phyloP scores from a whole-genome alignment of 116 monocot species.

The Phalaenopsis hybrid region DNA sequence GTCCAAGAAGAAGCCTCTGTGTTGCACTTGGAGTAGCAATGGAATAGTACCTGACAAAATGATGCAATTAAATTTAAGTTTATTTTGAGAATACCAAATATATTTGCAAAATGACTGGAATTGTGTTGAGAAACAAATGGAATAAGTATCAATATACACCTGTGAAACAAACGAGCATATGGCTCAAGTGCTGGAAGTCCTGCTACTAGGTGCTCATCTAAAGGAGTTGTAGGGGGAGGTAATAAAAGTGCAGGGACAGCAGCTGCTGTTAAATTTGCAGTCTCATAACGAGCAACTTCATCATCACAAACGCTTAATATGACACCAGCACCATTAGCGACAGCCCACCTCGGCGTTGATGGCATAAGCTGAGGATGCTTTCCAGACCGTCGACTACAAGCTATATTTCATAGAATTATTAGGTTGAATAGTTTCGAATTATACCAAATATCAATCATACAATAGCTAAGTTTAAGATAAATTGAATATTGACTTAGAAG shows the following conservation, averaged over 20 bases:
- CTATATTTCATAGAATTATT: slow-evolving; percentile 24
- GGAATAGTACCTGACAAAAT: slow-evolving; percentile 75
- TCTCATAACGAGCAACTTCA: slow-evolving; percentile 93
- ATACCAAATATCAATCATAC: neutral
- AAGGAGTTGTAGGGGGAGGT: slow-evolving; percentile 89
- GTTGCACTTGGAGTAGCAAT: slow-evolving; percentile 98
- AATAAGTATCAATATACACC: slow-evolving; percentile 33
- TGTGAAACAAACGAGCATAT: slow-evolving; percentile 91
- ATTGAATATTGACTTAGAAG: neutral
- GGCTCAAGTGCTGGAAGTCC: slow-evolving; percentile 92
- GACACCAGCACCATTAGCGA: slow-evolving; percentile 98
- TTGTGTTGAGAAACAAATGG: neutral
- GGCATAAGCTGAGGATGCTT: slow-evolving; percentile 99
- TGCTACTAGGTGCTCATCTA: slow-evolving; percentile 95
- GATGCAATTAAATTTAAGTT: neutral
- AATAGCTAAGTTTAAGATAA: neutral
- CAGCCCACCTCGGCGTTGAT: slow-evolving; percentile 98
- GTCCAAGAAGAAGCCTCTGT: slow-evolving; percentile 90
- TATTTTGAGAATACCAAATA: neutral
- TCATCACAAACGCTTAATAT: slow-evolving; percentile 99
- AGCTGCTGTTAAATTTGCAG: slow-evolving; percentile 92
- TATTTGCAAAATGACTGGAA: neutral
- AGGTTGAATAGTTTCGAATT: neutral
- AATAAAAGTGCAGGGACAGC: slow-evolving; percentile 95
- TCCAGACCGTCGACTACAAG: slow-evolving; percentile 75